Base-by-base conservation (phyloP, 345 rosid species). In the Hibiscus syriacus region DNA sequence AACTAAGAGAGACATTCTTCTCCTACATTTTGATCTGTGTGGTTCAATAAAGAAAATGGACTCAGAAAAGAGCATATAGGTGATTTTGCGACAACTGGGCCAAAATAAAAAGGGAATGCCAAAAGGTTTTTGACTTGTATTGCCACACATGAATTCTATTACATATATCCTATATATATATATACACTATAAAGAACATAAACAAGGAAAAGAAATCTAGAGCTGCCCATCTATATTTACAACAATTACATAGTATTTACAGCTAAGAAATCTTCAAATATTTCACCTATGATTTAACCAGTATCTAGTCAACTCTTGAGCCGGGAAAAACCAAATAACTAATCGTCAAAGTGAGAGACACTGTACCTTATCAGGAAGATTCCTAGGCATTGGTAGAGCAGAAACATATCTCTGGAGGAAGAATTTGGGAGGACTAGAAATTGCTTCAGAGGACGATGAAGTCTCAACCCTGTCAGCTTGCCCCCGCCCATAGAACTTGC, bases 321-420 rank as follows among this genome's bases (percentile, higher is more conserved):
- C 55, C 26, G 64, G 43, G 55, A 60, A 65, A 76, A 73, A 78
- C 71, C 73, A 78, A 80, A 75, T 71, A 80, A 80, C 80, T 70
- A 78, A 72, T 81, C 55, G 82, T 87, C 84, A 91, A 70, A 94
- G 92, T 61, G 99, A 81, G 52, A 91, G 90, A 82, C 99, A 89
- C 64, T 84, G 98, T 84, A 87, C 85, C 82, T 81, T 81, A 69
- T 89, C 99, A 45, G 99, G 99, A 73, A 91, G 83, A 78, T 86
- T 83, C 79, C 71, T 82, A 59, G 99, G 96, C 84, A 89, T 84
- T 19, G 97, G 87, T 68, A 86, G 75, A 46, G 95, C 89, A 67
- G 85, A 80, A 72, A 89, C 96, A 80, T 94, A 94, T 86, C 95
- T 84, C 74, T 89, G 96, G 68, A 85, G 88, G 64, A 65, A 77